These are phyloP conservation scores for Crithidia mellificae DNA, from an alignment of 208 protist genomes.

Conservation along the genomic window DNA sequence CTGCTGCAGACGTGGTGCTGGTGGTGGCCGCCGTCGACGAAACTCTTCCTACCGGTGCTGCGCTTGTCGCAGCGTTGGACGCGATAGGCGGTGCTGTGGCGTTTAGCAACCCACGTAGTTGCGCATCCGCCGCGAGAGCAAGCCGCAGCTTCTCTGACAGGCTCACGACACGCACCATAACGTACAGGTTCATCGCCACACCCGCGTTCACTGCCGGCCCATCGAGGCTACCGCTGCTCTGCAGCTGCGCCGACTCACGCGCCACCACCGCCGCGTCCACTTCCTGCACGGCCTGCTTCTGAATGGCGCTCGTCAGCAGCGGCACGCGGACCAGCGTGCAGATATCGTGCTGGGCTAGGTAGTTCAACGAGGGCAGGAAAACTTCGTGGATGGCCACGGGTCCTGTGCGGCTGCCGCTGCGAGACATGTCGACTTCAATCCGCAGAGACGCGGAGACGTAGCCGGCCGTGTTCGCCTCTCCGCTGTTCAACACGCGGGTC, in stretches of 20 bases:
- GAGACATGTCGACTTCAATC: constrained; percentile 40
- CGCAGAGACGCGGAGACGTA: constrained; percentile 34
- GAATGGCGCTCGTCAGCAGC: constrained; percentile 27
- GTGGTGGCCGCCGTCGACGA: neutral
- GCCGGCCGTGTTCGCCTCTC: constrained; percentile 6
- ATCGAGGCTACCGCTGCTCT: constrained; percentile 11
- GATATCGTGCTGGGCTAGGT: constrained; percentile 42
- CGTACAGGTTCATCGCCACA: constrained; percentile 38
- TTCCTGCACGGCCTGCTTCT: constrained; percentile 4
- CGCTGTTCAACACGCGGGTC: constrained; percentile 17
- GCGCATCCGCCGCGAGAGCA: constrained; percentile 46
- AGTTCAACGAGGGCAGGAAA: constrained; percentile 39
- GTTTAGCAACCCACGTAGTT: constrained; percentile 33
- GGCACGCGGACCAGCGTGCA: constrained; percentile 54
- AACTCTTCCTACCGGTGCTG: neutral
- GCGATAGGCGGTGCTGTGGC: neutral
- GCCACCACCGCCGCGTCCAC: constrained; percentile 14
- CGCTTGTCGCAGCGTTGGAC: too few relatives aligned
- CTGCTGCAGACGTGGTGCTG: constrained; percentile 7
- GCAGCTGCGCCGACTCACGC: constrained; percentile 10
- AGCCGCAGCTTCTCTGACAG: constrained; percentile 52
- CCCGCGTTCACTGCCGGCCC: neutral
- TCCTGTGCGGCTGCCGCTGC: constrained; percentile 14
- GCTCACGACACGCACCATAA: constrained; percentile 75
- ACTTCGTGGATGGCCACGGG: constrained; percentile 38